Conservation (phyloP, 495 filamentous ascomycete species). For the Aspergillus asperescens region DNA sequence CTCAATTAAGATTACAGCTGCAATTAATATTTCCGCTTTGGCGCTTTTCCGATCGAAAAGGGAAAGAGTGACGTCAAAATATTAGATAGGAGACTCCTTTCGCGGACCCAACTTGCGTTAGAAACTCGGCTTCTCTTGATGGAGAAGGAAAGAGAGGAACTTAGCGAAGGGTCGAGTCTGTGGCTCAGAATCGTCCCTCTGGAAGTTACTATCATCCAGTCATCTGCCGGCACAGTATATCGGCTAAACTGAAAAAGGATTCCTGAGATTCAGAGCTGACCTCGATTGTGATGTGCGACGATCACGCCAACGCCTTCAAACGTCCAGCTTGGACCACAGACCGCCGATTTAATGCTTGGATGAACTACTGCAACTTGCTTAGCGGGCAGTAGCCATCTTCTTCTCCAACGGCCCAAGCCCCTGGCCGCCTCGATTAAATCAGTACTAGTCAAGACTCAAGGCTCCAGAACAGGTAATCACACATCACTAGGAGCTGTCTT, state of each 20-base stretch:
- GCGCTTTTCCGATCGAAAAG: background rate
- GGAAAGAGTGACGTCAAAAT: slow-evolving; percentile 11
- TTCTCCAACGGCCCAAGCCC: background rate
- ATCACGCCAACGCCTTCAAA: slow-evolving; percentile 27
- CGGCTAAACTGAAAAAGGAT: background rate
- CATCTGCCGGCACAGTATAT: background rate
- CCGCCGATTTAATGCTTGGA: slow-evolving; percentile 21
- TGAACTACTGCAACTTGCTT: slow-evolving; percentile 26
- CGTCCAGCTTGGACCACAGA: slow-evolving; percentile 10
- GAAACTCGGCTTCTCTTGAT: background rate
- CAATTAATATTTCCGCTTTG: background rate
- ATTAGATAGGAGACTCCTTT: background rate
- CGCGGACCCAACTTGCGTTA: background rate
- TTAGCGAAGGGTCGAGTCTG: too few species aligned
- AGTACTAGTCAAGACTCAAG: background rate
- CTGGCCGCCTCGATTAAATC: background rate
- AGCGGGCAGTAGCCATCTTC: slow-evolving; percentile 15
- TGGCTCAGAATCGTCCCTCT: background rate
- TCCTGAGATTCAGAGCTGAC: slow-evolving; percentile 6
- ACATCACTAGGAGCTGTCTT: background rate
- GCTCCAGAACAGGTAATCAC: background rate
- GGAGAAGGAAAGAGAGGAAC: background rate
- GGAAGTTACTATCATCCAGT: slow-evolving; percentile 8
- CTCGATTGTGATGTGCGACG: slow-evolving; percentile 20
- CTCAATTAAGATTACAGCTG: background rate